Conservation (phyloP, 2,329 filamentous ascomycete species). For the Raffaelea albimanens region DNA sequence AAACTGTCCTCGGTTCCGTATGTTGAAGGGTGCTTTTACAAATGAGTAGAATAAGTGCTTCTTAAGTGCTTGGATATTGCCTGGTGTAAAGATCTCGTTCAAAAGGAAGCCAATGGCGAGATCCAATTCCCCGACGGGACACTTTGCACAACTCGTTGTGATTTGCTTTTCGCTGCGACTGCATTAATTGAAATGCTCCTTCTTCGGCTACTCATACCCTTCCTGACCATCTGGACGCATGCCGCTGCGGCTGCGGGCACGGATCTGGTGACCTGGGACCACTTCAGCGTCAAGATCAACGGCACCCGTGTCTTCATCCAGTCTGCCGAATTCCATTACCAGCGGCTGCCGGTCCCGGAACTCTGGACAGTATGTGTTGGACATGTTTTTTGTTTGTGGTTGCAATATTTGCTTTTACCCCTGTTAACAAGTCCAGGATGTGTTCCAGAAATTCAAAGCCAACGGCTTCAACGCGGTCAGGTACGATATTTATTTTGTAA, state of each 20-base stretch:
- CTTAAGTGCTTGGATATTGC: no score
- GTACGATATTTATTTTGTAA: conserved; percentile 7
- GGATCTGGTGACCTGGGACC: conserved; percentile 39
- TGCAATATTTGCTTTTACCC: background rate
- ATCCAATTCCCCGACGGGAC: no score
- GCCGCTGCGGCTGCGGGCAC: conserved; percentile 17
- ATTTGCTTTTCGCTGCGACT: no score
- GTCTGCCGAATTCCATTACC: conserved; percentile 43
- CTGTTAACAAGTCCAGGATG: conserved; percentile 14
- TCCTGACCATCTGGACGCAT: conserved; percentile 18
- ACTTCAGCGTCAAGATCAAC: conserved; percentile 39
- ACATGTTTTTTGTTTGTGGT: background rate
- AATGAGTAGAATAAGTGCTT: no score
- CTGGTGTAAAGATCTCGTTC: no score
- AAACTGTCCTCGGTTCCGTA: no score
- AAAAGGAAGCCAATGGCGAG: no score
- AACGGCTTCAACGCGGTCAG: conserved; percentile 66
- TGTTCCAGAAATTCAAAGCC: conserved; percentile 72
- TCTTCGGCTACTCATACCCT: background rate
- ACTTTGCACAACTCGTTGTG: no score
- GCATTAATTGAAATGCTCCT: background rate
- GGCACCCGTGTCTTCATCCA: conserved; percentile 37
- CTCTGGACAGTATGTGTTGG: conserved; percentile 30
- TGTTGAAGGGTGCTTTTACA: no score
- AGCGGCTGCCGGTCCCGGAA: conserved; percentile 42